phyloP scores from a whole-genome alignment of 352 stramenopile species.

The Globisporangium carolinianum region DNA sequence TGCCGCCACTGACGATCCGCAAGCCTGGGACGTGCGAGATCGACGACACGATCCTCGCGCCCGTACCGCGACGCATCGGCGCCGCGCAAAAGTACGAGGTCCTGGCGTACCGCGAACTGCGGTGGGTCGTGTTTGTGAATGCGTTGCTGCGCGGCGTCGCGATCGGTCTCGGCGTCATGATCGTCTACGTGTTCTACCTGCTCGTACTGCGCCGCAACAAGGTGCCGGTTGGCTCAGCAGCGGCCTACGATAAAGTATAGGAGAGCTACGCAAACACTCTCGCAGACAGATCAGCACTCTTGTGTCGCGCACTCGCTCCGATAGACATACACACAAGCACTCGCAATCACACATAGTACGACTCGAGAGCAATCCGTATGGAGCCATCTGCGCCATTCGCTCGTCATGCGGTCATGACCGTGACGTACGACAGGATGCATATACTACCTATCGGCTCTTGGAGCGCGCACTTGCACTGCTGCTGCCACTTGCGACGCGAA shows the following conservation, averaged over 20 bases:
- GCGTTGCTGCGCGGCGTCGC: slow-evolving; percentile 69
- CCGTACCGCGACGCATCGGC: slow-evolving; percentile 55
- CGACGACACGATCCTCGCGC: slow-evolving; percentile 60
- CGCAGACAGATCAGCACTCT: background rate
- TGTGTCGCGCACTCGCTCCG: no score
- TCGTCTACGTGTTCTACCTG: slow-evolving; percentile 79
- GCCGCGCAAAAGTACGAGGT: slow-evolving; percentile 70
- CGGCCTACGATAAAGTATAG: slow-evolving; percentile 78
- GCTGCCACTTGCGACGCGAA: slow-evolving; percentile 36
- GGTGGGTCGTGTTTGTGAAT: slow-evolving; percentile 77
- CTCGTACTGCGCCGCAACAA: slow-evolving; percentile 53
- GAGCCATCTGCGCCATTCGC: no score
- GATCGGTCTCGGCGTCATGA: slow-evolving; percentile 68
- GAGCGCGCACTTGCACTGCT: slow-evolving; percentile 4
- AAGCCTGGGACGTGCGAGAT: slow-evolving; percentile 65
- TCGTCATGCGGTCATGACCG: no score
- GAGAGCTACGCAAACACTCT: no score
- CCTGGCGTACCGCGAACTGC: slow-evolving; percentile 71
- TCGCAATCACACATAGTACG: no score
- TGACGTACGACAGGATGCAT: no score
- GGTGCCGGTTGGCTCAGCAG: slow-evolving; percentile 21
- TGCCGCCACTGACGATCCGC: slow-evolving; percentile 46
- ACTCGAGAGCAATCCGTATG: no score
- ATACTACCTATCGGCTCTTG: slow-evolving; percentile 18
- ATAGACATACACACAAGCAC: no score